Base-by-base conservation (phyloP, 2,329 filamentous ascomycete species). In the Ophiostoma piceae region DNA sequence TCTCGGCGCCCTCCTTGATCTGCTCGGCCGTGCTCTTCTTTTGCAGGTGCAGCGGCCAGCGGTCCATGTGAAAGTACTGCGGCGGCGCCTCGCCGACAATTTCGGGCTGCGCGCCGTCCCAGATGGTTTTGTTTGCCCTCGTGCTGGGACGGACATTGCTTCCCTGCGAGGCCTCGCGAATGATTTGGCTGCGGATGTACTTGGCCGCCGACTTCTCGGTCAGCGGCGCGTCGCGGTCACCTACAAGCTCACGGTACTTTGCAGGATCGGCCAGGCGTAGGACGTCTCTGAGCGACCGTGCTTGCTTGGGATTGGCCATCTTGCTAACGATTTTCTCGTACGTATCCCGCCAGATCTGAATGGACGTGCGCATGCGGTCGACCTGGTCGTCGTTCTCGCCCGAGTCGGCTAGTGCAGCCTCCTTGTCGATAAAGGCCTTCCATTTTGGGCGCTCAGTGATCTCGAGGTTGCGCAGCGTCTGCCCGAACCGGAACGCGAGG, bases 21-120 rank as follows among this genome's bases (percentile, higher is more conserved):
- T 0, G 7, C 19, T 1, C 62, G 29, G 22, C 76, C n/a, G 72
- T 75, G 29, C 74, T 73, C 32, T 75, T 67, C 7, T 71, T 75
- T 73, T 84, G 81, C 68, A 81, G 74, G 35, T 79, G 74, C 26
- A 81, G 62, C 47, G 83, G 83, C 84, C 84, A 86, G 54, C 82
- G 79, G 74, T 81, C 77, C 64, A 85, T 75, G 72, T 77, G 75
- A 76, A 83, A 85, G 74, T 79, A 85, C 6, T 74, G 72, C 65
- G 73, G 74, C 68, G 73, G 74, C 68, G 73, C 67, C 60, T n/a
- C 32, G 12, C 75, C 75, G 19, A 74, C 73, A 8, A 76, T 74
- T 22, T 64, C 62, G 1, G 74, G 71, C 43, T 70, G 60, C 6
- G 77, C 79, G 77, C 78, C 80, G 72, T 78, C 77, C 79, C 79